These are phyloP conservation scores for Penicillium vulpinum DNA, from an alignment of 2,329 filamentous ascomycete genomes.

Conservation along the genomic window DNA sequence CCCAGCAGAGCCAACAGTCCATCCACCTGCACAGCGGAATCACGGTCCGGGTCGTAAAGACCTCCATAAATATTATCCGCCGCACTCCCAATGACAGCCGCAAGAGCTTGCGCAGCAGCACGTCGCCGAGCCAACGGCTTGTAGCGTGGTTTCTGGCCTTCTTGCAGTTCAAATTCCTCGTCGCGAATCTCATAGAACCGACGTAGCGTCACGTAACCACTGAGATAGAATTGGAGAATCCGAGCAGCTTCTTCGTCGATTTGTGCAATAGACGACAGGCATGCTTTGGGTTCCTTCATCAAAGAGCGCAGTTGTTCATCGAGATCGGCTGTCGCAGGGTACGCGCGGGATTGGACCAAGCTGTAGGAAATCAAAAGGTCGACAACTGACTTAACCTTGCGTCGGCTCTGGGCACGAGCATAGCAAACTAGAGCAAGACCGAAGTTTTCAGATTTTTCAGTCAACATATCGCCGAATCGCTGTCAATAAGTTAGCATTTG, in stretches of 20 bases:
- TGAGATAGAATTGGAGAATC: conserved; percentile 80
- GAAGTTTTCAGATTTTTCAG: conserved; percentile 71
- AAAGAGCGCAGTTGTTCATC: conserved; percentile 71
- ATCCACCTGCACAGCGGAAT: conserved; percentile 84
- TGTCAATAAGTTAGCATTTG: conserved; percentile 41
- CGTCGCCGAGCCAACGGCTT: conserved; percentile 62
- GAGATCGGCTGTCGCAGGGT: conserved; percentile 69
- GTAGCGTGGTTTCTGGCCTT: conserved; percentile 45
- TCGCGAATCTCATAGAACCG: conserved; percentile 91
- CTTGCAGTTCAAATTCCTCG: conserved; percentile 49
- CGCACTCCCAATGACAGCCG: conserved; percentile 81
- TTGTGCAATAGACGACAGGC: conserved; percentile 69
- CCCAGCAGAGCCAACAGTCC: conserved; percentile 80
- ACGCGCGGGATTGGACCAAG: conserved; percentile 78
- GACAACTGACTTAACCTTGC: conserved; percentile 80
- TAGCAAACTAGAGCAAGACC: conserved; percentile 90
- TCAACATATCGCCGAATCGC: conserved; percentile 80
- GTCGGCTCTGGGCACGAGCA: conserved; percentile 73
- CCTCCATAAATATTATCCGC: conserved; percentile 90
- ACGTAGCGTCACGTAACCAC: conserved; percentile 87
- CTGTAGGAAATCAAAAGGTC: conserved; percentile 86
- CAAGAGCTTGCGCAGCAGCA: conserved; percentile 70
- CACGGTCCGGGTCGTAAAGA: conserved; percentile 76
- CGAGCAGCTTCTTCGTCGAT: conserved; percentile 79
- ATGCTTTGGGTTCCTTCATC: conserved; percentile 68